Conservation (phyloP, 257 asterid species). For the Sherardia arvensis region DNA sequence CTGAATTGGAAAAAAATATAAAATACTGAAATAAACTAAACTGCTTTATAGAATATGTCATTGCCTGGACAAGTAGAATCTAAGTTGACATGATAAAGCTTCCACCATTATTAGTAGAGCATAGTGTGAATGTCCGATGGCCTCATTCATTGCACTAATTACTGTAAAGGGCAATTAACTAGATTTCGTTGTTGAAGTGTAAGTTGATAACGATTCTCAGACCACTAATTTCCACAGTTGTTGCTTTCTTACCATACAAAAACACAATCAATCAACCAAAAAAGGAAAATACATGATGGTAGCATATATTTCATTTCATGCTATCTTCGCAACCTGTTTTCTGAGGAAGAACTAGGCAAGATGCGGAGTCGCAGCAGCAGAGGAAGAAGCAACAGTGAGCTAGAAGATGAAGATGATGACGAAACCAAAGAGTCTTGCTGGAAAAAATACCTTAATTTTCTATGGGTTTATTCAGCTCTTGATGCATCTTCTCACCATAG, state of each 20-base stretch:
- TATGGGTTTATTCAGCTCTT: constrained; percentile 21
- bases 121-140: background rate
- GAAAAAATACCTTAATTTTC: constrained; percentile 22
- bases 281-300: background rate
- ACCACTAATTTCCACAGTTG: background rate
- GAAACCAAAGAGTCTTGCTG: constrained; percentile 20
- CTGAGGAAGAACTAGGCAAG: background rate
- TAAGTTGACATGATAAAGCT: too few relatives aligned
- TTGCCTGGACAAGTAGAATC: too few relatives aligned
- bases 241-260: background rate
- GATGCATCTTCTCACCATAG: background rate
- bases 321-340: background rate
- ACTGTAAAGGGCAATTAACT: background rate
- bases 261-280: background rate
- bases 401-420: constrained; percentile 34
- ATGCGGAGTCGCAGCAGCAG: constrained; percentile 10
- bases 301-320: background rate
- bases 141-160: background rate
- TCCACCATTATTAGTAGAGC: too few relatives aligned
- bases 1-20: too few relatives aligned
- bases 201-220: background rate
- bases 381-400: constrained; percentile 14
- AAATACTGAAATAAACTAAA: too few relatives aligned
- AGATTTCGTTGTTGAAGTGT: background rate
- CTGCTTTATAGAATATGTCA: too few relatives aligned